A percentile compares a stretch with the other conserved stretches of the same genome.
These are phyloP conservation scores for Coniochaeta sp. DNA, from an alignment of 2,329 filamentous ascomycete species.

Conservation along the genomic window DNA sequence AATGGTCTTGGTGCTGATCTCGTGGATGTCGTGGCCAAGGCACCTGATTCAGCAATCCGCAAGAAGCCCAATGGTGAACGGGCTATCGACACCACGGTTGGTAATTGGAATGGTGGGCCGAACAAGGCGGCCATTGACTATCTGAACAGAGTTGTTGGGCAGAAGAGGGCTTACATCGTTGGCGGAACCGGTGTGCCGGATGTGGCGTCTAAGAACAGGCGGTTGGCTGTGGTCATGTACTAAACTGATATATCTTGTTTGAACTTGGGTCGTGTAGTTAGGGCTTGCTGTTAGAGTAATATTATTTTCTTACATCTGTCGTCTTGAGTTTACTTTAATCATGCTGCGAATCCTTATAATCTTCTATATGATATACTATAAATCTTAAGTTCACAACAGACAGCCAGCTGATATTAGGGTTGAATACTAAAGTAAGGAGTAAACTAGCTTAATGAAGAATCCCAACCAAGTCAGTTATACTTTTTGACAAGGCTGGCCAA, in stretches of 20 bases:
- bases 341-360: too few species aligned
- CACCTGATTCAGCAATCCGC: constrained; percentile 21
- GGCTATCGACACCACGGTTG: constrained; percentile 24
- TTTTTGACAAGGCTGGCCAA: too few species aligned
- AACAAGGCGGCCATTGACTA: constrained; percentile 27
- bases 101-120: constrained; percentile 27
- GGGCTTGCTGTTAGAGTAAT: too few species aligned
- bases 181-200: constrained; percentile 25
- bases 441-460: too few species aligned
- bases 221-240: constrained; percentile 11
- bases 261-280: too few species aligned
- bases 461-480: too few species aligned
- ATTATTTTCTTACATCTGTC: too few species aligned
- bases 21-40: constrained; percentile 15
- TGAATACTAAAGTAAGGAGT: too few species aligned
- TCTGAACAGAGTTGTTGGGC: constrained; percentile 20
- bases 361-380: too few species aligned
- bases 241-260: not conserved
- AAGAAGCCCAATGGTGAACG: constrained; percentile 24
- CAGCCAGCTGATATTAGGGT: too few species aligned
- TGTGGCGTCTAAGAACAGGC: constrained; percentile 23
- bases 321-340: too few species aligned
- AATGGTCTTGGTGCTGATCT: constrained; percentile 25
- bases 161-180: constrained; percentile 24
- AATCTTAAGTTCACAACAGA: too few species aligned